Base-by-base conservation (phyloP, 305 asterid genomes). In the Fraxinus ornus region DNA sequence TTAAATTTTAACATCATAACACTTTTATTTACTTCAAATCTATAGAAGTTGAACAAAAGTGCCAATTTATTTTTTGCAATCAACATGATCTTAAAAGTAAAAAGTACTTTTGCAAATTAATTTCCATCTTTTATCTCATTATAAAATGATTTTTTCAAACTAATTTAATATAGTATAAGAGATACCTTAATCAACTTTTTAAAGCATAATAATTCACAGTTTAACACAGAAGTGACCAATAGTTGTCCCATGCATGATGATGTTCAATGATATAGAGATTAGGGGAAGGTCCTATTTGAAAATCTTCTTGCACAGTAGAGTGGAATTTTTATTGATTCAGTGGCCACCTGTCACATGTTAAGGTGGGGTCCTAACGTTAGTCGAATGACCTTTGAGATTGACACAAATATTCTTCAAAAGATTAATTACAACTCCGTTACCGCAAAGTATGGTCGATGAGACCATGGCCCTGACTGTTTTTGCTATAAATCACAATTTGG, bases 131-230 rank as follows among this genome's bases (percentile, higher is more conserved):
- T 62, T 64, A 3, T 9, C 3, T 13, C 15, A 64, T 22, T 8
- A 64, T 21, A 2, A 19, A 64, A 7, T 21, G 15, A 7, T 6
- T 0, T 2, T 26, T 66, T 9, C 0, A 21, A 62, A 62, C 5
- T 22, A 24, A 62, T 22, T 7, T 66, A 10, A 66, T 64, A 66
- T 66, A 24, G 17, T 10, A 28, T 70, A 12, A 70, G 41, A 70
- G 41, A 80, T 73, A 73, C 62, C 74, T 80, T 80, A 80, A 73
- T 80, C 57, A 32, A 73, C 7, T 62, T 80, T 49, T 71, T 52
- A 49, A 7, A 68, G 55, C 73, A 64, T 64, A 73, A 74, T 24
- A 35, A 30, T 62, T 35, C 47, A 35, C 3, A 68, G 24, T 64
- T 74, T 44, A 74, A 80, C 74, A 4, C 32, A 33, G 55, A 80